Base-by-base conservation (phyloP, 2,329 filamentous ascomycete genomes). In the Capronia epimyces region DNA sequence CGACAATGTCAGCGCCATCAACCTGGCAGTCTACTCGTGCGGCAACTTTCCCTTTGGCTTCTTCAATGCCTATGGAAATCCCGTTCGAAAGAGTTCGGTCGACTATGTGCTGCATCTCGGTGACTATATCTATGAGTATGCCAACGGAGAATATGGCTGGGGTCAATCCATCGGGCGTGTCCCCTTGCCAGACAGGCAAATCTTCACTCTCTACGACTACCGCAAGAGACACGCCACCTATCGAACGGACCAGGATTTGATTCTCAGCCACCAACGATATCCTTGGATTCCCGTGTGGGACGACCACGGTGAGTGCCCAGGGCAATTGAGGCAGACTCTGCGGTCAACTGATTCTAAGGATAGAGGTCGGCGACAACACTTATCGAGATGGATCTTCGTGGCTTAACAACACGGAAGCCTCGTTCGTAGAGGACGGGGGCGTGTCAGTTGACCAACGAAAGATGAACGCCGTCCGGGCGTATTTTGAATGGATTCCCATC, bases 361-460 rank as follows among this genome's bases (percentile, higher is more conserved):
- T 39, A 39, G 74, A 82, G 66, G 77, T 85, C 20, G 75, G 79
- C 3, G 76, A 87, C 63, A 86, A 87, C 60, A 78, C 76, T 2
- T 87, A 81, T 62, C 73, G 77, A 20, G 82, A 82, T 60, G 83
- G 83, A 1, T 77, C 75, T 7, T 74, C 76, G 1, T 71, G 73
- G 3, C 67, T 84, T 20, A 83, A 82, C 65, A 87, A 87, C 64
- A 84, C 79, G 8, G 82, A 85, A 60, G 75, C 78, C 6, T 83
- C 80, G 0, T 87, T 86, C 67, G 41, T 60, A 22, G 71, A 75
- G 42, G 75, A 79, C 49, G 76, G 77, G 2, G 71, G 73, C 12
- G 74, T 87, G n/a, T 79, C 75, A 25, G 79, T 86, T n/a, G 83
- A 87, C 58, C 80, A 84, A 63, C 76, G 83, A 56, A 87, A 87